Conservation (phyloP, 495 filamentous ascomycete species). For the Lasiosphaeria hispida region DNA sequence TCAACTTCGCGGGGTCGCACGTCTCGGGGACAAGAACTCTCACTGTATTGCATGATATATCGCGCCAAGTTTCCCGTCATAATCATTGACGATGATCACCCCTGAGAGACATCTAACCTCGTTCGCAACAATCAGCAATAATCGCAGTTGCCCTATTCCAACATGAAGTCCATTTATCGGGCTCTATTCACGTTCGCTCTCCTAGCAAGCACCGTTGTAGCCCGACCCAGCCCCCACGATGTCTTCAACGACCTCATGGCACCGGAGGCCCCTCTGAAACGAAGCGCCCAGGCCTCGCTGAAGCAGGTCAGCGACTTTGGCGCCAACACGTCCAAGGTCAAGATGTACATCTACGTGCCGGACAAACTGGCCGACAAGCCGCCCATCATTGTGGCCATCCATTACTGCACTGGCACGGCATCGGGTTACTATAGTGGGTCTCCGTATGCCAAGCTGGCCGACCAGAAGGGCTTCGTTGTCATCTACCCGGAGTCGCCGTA, state of each 20-base stretch:
- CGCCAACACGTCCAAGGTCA: slow-evolving; percentile 34
- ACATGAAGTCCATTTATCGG: slow-evolving; percentile 2
- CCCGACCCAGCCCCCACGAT: neutral
- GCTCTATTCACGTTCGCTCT: neutral
- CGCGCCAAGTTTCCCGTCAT: neutral
- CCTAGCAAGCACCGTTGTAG: neutral
- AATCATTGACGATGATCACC: no score
- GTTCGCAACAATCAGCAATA: no score
- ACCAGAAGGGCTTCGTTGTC: slow-evolving; percentile 46
- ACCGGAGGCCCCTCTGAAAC: neutral
- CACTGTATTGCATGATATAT: no score
- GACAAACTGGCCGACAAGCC: slow-evolving; percentile 39
- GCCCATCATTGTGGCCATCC: slow-evolving; percentile 31
- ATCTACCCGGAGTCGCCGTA: slow-evolving; percentile 45
- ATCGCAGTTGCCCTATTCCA: no score
- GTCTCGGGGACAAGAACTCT: no score
- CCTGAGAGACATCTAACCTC: no score
- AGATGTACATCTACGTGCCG: slow-evolving; percentile 43
- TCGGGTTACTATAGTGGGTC: slow-evolving; percentile 21
- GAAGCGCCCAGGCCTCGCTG: slow-evolving; percentile 11
- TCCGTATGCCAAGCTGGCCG: slow-evolving; percentile 33
- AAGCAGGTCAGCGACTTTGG: slow-evolving; percentile 38
- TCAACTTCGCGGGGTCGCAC: no score
- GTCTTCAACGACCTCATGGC: slow-evolving; percentile 8
- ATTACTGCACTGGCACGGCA: slow-evolving; percentile 17